Evolutionary conservation across 2,329 filamentous ascomycete genomes (phyloP), one percentile per base, ranked within the genome.

Genomic region (Parafenestella ontariensis): DNA sequence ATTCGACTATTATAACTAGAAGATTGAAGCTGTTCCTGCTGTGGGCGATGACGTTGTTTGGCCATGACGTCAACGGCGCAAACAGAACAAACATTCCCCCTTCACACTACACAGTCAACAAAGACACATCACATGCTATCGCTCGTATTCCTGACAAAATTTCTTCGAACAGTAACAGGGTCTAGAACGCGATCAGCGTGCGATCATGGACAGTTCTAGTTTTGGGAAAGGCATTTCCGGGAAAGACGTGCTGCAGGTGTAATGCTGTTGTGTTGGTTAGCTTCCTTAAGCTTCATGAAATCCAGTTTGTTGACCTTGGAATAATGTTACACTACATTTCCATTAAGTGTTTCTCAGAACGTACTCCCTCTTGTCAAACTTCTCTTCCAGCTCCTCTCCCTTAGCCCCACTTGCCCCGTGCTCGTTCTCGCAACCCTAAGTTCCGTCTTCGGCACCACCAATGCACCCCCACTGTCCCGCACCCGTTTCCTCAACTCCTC

Each of bases 311-410:
- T 31, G 28, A 31, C 15, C 24, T 26, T 26, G 11, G 11, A 11
- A 31, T 11, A 31, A 31, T 26, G 9, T 10, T 11, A 11, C 28
- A 31, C 3, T 13, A 13, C 10, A 34, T 17, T n/a, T 17, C 31
- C 31, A 17, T n/a, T 34, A 10, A n/a, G 13, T 31, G 10, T 15
- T 34, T n/a, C 23, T 67, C 41, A 72, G 40, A 74, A 72, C 1
- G 65, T 68, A 47, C 68, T 72, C 2, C 71, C 70, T 23, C 56
- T 64, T 1, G 66, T 71, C 34, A 71, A 36, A 8, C 46, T 61
- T 18, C 55, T 54, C 44, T 59, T 58, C 66, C 68, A 66, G 3
- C 55, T 50, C 29, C 58, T 63, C 45, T 55, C 55, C 44, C 40
- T 52, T 3, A 17, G 18, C 9, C 51, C 18, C 29, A 8, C 49